Conservation (phyloP, 169 alveolate species). For the Cryptosporidium baileyi region DNA sequence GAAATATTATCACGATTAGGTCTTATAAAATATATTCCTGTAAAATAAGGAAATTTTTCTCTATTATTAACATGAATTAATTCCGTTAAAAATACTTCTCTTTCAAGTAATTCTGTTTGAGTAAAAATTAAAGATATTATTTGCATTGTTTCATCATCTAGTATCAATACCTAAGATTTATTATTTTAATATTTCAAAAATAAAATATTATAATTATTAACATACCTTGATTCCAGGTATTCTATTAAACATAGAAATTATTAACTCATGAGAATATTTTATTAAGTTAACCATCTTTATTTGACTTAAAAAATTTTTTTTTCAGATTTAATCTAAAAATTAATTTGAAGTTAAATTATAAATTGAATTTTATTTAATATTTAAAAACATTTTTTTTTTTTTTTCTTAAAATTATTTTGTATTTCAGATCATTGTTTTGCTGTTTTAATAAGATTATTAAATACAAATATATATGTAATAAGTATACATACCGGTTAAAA, state of each 20-base stretch:
- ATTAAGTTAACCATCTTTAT: neutral
- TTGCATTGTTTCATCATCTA: constrained; percentile 90
- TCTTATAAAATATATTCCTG: constrained; percentile 87
- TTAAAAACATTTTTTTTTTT: too few relatives aligned
- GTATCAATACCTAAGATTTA: constrained; percentile 84
- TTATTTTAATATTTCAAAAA: neutral
- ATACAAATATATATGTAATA: too few relatives aligned
- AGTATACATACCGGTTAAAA: too few relatives aligned
- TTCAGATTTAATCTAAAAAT: too few relatives aligned
- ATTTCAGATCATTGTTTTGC: too few relatives aligned
- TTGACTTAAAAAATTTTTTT: too few relatives aligned
- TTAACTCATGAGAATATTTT: constrained; percentile 3
- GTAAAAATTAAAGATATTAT: constrained; percentile 89
- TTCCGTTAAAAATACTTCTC: constrained; percentile 90
- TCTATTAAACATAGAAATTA: constrained; percentile 22
- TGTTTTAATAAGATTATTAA: too few relatives aligned
- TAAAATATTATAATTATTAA: neutral
- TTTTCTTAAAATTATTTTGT: too few relatives aligned
- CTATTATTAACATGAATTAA: constrained; percentile 83
- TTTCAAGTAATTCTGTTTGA: constrained; percentile 88
- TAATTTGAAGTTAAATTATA: too few relatives aligned
- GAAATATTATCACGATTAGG: constrained; percentile 87
- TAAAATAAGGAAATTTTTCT: constrained; percentile 86
- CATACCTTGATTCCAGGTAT: constrained; percentile 65
- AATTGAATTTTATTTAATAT: too few relatives aligned